A percentile compares a stretch with the other conserved stretches of the same genome.
These are phyloP conservation scores for Hevea brasiliensis DNA, from an alignment of 345 rosid species.

Conservation along the genomic window DNA sequence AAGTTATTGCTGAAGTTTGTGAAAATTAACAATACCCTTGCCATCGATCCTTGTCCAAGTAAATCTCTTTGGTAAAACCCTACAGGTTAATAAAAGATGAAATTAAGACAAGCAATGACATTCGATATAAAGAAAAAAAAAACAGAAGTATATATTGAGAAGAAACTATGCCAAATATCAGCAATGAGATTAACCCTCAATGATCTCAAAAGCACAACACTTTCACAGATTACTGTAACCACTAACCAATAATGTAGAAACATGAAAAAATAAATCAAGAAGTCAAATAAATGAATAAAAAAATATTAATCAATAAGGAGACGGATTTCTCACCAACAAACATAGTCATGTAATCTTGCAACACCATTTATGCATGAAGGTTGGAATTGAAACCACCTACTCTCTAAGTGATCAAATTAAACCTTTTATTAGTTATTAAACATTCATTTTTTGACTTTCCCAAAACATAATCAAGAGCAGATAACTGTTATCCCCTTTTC, in stretches of 20 bases:
- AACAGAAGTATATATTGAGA: not conserved
- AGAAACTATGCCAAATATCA: not conserved
- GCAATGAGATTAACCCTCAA: not conserved
- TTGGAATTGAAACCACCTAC: not conserved
- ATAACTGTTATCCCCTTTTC: not conserved
- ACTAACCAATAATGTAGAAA: not conserved
- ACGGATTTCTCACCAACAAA: not conserved
- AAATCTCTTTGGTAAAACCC: constrained; percentile 99
- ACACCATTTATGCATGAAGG: not conserved
- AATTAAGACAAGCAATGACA: not conserved
- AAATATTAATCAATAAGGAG: not conserved
- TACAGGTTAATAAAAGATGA: constrained; percentile 27
- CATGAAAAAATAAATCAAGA: not conserved
- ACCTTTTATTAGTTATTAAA: not conserved
- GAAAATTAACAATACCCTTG: constrained; percentile 67
- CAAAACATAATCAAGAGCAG: not conserved
- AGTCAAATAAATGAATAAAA: not conserved
- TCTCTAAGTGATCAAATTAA: not conserved
- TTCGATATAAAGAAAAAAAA: not conserved
- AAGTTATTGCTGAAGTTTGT: constrained; percentile 12
- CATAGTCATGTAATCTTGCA: not conserved
- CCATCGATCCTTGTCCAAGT: constrained; percentile 97
- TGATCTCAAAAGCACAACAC: not conserved
- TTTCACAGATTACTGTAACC: constrained; percentile 11
- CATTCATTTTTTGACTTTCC: not conserved